Evolutionary conservation across 495 filamentous ascomycete species (phyloP), one percentile per base, ranked within the genome.

Genomic region (Neurospora sp.): DNA sequence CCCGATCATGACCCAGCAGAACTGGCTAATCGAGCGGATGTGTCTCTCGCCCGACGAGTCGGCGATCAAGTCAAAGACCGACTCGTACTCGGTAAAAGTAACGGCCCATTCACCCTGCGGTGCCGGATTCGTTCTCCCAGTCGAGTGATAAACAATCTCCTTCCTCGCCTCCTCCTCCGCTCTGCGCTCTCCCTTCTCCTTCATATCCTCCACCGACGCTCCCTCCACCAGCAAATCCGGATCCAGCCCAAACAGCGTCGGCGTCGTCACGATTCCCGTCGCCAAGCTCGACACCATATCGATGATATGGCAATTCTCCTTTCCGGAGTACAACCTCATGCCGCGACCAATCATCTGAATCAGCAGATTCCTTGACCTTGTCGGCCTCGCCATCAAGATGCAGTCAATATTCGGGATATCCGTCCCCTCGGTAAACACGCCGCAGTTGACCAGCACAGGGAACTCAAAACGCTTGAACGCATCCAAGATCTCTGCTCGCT

Each of bases 341-440:
- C 96, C 96, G 73, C 96, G 89, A 0, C 96, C 96, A 69, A 99
- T 97, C 96, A 99, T 99, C 79, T 99, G 96, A 5, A 97, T 89
- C 3, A 99, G 86, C 9, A 99, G 85, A 74, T 97, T 98, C 27
- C 91, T 89, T 18, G 96, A 98, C 71, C 89, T 88, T 10, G 96
- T 99, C 4, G 96, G 96, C 41, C 96, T 84, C 7, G 93, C 94
- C 48, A 99, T 85, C 14, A 99, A 78, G 11, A 99, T 87, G 73
- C 96, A 98, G 79, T 99, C 96, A 72, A 98, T 93, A 78, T 98
- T 98, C 5, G 96, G 96, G 20, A 98, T 96, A 78, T 99, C 96
- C 11, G 96, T 99, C 18, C 87, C 95, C 83, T 99, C 96, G 3
- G 95, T 98, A 75, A 97, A 98, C 69, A 99, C 90, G 4, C 94